Evolutionary conservation across 345 rosid species (phyloP).

Genomic region (Angophora floribunda): DNA sequence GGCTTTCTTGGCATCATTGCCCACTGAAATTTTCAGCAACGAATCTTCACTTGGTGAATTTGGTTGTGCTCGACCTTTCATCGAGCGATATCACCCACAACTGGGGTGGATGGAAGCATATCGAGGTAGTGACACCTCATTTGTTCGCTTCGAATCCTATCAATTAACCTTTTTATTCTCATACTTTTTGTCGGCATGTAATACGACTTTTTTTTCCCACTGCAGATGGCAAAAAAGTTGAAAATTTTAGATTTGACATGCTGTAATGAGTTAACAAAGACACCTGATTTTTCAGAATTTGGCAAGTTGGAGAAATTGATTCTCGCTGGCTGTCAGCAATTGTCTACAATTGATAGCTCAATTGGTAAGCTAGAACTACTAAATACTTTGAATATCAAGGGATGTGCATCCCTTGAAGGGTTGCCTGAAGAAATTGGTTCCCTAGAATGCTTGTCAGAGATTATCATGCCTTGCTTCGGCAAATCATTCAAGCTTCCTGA

Average conservation of each 20-base stretch:
- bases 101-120: not conserved
- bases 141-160: not conserved
- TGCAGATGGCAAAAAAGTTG: not conserved
- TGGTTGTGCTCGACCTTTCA: not conserved
- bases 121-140: not conserved
- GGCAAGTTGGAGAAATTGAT: not conserved
- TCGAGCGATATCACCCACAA: not conserved
- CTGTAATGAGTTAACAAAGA: not conserved
- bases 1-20: not conserved
- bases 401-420: not conserved
- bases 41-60: not conserved
- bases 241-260: not conserved
- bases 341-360: not conserved
- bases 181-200: not conserved
- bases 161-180: not conserved
- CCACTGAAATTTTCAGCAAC: accelerated
- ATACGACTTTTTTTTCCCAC: not conserved
- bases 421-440: not conserved
- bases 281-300: not conserved
- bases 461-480: not conserved
- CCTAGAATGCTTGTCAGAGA: not conserved
- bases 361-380: not conserved
- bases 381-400: not conserved
- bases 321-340: not conserved
- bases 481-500: not conserved